Evolutionary conservation across 106 monocot genomes (phyloP), one percentile per base, ranked within the genome.

Genomic region (Allium cepa): DNA sequence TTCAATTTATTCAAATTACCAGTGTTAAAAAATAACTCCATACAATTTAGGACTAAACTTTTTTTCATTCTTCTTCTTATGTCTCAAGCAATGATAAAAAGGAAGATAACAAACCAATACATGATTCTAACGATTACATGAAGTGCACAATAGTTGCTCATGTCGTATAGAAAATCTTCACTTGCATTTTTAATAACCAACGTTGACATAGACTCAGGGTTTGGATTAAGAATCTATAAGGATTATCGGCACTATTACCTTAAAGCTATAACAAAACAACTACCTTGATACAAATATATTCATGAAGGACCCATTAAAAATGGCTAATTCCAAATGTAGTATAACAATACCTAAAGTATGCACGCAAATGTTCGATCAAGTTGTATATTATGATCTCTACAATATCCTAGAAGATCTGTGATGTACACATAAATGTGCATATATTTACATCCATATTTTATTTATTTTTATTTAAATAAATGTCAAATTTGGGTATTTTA

Each of bases 111-210:
- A 22, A 66, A 62, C 11, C 0, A 50, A 65, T 3, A 26, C 26
- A 48, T 14, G 14, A 77, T 17, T 11, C 66, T 26, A 49, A 61
- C 64, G 69, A 47, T 66, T 45, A 91, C 95, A 85, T 95, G 91
- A 71, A 95, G 91, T 60, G 95, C 95, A 75, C 95, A 95, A 49
- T 95, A 95, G 59, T 95, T 95, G 73, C 95, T 95, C 79, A 95
- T 80, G 17, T 82, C 79, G 72, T 88, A 84, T 47, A 95, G 77
- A 69, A 95, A 95, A 56, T 95, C 91, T 73, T 95, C 95, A 18
- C 91, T 95, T 58, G 91, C 81, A 84, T 91, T 95, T 78, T 95
- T 90, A 76, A 85, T 80, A 67, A 95, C 79, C 72, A 95, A 71
- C 73, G 91, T 91, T 71, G 95, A 91, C 95, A 95, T 91, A 11